phyloP scores from a whole-genome alignment of 2,329 filamentous ascomycete species.

The Cytospora leucostoma region DNA sequence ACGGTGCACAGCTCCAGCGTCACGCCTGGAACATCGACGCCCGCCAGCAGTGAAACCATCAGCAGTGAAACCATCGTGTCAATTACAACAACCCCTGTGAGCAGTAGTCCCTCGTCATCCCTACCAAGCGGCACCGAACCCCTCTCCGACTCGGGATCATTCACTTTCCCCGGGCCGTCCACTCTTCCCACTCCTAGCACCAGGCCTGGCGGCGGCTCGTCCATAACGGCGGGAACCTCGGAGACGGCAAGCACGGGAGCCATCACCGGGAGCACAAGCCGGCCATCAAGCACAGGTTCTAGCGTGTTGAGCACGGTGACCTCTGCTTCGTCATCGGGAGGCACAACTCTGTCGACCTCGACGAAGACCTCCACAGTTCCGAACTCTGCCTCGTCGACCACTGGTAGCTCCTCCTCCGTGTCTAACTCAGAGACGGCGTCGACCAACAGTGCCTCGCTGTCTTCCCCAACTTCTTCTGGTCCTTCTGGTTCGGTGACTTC shows the following conservation, averaged over 20 bases:
- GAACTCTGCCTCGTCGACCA: neutral
- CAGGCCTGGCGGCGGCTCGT: neutral
- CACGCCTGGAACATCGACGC: neutral
- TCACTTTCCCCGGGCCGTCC: neutral
- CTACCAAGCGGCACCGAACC: neutral
- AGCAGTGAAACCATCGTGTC: conserved; percentile 4
- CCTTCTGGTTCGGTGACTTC: neutral
- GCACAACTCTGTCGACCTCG: neutral
- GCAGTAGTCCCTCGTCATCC: neutral
- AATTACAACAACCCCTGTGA: neutral
- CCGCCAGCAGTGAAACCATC: neutral
- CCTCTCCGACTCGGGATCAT: neutral
- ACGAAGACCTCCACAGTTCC: neutral
- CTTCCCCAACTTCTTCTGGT: neutral
- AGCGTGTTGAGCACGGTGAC: neutral
- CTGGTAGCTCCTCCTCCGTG: neutral
- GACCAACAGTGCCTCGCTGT: conserved; percentile 1
- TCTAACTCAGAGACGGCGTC: neutral
- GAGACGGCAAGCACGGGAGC: conserved; percentile 1
- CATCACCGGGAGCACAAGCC: neutral
- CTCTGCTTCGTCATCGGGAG: neutral
- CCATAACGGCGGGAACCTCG: neutral
- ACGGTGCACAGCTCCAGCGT: neutral
- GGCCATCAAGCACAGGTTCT: neutral
- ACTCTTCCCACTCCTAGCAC: conserved; percentile 1